Evolutionary conservation across 2,329 filamentous ascomycete genomes (phyloP).

Genomic region (Fusarium piperis): DNA sequence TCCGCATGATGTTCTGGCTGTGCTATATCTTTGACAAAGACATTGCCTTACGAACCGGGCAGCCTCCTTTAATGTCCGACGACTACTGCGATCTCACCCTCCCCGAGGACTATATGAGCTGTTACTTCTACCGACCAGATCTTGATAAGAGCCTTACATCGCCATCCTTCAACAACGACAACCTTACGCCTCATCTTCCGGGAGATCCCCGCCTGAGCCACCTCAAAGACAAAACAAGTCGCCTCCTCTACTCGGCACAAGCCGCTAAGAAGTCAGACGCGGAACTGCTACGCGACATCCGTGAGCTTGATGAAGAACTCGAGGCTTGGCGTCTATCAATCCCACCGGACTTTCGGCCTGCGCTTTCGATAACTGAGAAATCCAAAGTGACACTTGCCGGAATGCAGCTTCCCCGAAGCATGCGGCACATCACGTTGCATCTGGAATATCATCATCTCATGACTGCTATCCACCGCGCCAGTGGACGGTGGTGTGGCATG

Average conservation of each 20-base stretch:
- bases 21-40: conserved; percentile 66
- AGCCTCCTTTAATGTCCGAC: conserved; percentile 60
- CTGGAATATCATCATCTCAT: conserved; percentile 66
- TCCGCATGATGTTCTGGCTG: conserved; percentile 62
- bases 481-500: conserved; percentile 54
- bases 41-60: conserved; percentile 61
- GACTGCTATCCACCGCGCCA: conserved; percentile 65
- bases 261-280: conserved; percentile 62
- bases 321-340: conserved; percentile 64
- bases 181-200: conserved; percentile 49
- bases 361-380: conserved; percentile 51
- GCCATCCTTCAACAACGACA: not conserved
- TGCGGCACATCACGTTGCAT: conserved; percentile 59
- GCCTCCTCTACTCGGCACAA: conserved; percentile 59
- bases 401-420: conserved; percentile 48
- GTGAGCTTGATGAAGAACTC: conserved; percentile 65
- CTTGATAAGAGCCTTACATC: not conserved
- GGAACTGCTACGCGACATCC: conserved; percentile 63
- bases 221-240: conserved; percentile 62
- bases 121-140: conserved; percentile 24
- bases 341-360: conserved; percentile 56
- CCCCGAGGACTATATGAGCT: conserved; percentile 39
- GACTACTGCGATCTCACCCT: conserved; percentile 45
- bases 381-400: conserved; percentile 41
- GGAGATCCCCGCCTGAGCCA: conserved; percentile 60